Percentiles rank a stretch among this genome's conserved stretches.
Conservation (phyloP, 1,139 yeast species). For the Zygoascus sp. region DNA sequence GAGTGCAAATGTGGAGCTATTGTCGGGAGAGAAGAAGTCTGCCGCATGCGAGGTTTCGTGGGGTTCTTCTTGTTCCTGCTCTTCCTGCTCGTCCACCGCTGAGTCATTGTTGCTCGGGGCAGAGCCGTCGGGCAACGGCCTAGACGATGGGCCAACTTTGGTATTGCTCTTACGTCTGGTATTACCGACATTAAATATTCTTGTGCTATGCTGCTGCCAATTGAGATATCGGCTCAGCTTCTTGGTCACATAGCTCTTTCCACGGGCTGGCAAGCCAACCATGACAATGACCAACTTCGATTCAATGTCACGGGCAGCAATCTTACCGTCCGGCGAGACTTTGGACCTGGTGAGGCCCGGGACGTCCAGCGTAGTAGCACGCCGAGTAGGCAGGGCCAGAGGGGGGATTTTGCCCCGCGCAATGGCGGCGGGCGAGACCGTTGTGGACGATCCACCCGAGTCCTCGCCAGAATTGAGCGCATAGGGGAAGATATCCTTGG, state of each 20-base stretch:
- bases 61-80: slow-evolving; percentile 5
- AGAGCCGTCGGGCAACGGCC: slow-evolving; percentile 60
- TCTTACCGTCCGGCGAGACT: slow-evolving; percentile 76
- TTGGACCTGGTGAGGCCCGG: slow-evolving; percentile 89
- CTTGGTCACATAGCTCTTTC: slow-evolving; percentile 83
- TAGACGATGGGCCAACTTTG: slow-evolving; percentile 64
- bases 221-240: slow-evolving; percentile 81
- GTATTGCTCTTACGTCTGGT: slow-evolving; percentile 71
- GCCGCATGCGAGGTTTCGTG: slow-evolving; percentile 48
- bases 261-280: slow-evolving; percentile 84
- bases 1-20: slow-evolving; percentile 56
- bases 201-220: slow-evolving; percentile 87
- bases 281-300: slow-evolving; percentile 85
- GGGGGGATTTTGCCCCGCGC: slow-evolving; percentile 22
- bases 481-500: slow-evolving; percentile 17
- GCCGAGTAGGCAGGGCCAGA: slow-evolving; percentile 27
- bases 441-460: slow-evolving; percentile 5
- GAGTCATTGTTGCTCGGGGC: slow-evolving; percentile 9
- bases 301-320: slow-evolving; percentile 67
- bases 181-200: slow-evolving; percentile 91
- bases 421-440: slow-evolving; percentile 3
- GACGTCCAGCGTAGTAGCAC: slow-evolving; percentile 79
- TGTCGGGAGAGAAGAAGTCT: slow-evolving; percentile 80
- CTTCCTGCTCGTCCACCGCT: slow-evolving; percentile 12
- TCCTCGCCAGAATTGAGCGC: neutral